Conservation (phyloP, 2,329 filamentous ascomycete species). For the Botryotinia globosa region DNA sequence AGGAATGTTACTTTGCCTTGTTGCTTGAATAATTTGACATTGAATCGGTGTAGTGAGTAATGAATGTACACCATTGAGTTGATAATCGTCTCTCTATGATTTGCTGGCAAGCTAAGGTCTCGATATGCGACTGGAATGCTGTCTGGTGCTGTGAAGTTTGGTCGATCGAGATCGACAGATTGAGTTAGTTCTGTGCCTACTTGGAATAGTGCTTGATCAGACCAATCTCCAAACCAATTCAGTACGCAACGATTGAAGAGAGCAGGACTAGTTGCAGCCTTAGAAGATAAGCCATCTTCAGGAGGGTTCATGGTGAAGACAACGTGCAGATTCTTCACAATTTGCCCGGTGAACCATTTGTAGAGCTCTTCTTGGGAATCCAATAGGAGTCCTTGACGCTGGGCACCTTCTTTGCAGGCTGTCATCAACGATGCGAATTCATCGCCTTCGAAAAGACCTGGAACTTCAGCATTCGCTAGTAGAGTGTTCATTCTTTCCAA, state of each 20-base stretch:
- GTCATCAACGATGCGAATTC: conserved; percentile 99
- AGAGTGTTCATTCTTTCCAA: conserved; percentile 98
- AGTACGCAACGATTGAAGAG: conserved; percentile 99
- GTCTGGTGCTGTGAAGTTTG: conserved; percentile 82
- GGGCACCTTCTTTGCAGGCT: conserved; percentile 95
- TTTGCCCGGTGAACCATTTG: conserved; percentile 99
- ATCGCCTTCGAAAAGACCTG: conserved; percentile 97
- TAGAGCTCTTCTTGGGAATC: conserved; percentile 99
- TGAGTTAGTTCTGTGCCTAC: conserved; percentile 94
- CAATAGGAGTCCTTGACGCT: conserved; percentile 88
- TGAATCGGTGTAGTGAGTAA: conserved; percentile 89
- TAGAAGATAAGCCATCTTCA: conserved; percentile 89
- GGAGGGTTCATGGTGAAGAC: conserved; percentile 99
- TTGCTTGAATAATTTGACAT: conserved; percentile 81
- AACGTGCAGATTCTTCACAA: conserved; percentile 97
- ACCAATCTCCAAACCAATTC: conserved; percentile 99
- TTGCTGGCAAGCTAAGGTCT: conserved; percentile 77
- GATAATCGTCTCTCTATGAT: conserved; percentile 86
- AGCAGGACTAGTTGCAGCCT: conserved; percentile 94
- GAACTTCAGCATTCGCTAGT: conserved; percentile 98
- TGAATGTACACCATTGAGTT: conserved; percentile 99
- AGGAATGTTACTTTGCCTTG: conserved; percentile 91
- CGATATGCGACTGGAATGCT: conserved; percentile 91
- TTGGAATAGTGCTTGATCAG: conserved; percentile 97
- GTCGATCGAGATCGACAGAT: conserved; percentile 89